Evolutionary conservation across 768 basidiomycete genomes (phyloP).

Genomic region (Lactarius hengduanensis): DNA sequence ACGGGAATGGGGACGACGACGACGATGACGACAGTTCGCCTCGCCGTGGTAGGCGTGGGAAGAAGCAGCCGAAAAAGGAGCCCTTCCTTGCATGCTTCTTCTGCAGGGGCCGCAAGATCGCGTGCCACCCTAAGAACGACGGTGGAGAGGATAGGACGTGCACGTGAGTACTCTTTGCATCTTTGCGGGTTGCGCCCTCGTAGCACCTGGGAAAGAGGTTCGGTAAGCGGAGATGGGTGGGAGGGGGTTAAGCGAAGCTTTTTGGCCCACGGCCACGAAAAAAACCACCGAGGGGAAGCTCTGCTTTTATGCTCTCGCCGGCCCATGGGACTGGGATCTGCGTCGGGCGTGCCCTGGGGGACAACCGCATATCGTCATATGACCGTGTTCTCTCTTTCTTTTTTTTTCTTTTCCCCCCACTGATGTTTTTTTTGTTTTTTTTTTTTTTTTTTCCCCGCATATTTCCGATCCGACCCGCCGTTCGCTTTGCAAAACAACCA

Average conservation of each 20-base stretch:
- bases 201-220: neutral
- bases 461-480: neutral
- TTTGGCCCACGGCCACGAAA: neutral
- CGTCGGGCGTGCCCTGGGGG: neutral
- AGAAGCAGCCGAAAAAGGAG: slow-evolving; percentile 37
- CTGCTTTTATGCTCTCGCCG: slow-evolving; percentile 13
- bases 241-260: neutral
- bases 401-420: neutral
- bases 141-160: slow-evolving; percentile 36
- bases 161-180: slow-evolving; percentile 34
- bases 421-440: neutral
- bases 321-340: slow-evolving; percentile 12
- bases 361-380: neutral
- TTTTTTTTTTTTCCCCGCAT: neutral
- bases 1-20: slow-evolving; percentile 1
- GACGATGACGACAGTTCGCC: slow-evolving; percentile 25
- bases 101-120: slow-evolving; percentile 43
- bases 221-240: neutral
- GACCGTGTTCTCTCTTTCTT: neutral
- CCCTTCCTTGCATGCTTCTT: slow-evolving; percentile 42
- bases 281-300: neutral
- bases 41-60: slow-evolving; percentile 33
- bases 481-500: slow-evolving; percentile 9
- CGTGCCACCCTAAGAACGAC: slow-evolving; percentile 37
- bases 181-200: neutral